Base-by-base conservation (phyloP, 1,284 basidiomycete genomes). In the Puccinia hordei region DNA sequence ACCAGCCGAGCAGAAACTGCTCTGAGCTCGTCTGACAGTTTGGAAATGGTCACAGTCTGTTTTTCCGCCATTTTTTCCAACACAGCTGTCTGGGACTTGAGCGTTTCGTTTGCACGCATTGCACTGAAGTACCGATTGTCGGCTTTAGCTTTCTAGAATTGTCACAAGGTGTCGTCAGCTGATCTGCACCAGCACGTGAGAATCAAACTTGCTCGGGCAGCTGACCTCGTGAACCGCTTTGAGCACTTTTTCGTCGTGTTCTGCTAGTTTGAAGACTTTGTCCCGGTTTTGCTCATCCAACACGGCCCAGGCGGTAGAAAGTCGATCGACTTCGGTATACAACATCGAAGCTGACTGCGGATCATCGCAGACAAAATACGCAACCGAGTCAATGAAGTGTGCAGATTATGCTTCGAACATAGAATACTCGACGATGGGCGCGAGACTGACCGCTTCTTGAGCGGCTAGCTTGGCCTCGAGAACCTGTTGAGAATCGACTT, bases 101-200 rank as follows among this genome's bases (percentile, higher is more conserved):
- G 86, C 2, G 92, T 90, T 82, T 98, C 95, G 85, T 93, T 95
- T 80, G 92, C 90, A 46, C 93, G 90, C 92, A 96, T 94, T 6
- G 92, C 91, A 35, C 92, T 90, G 85, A 92, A 98, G 86, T 91
- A 98, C 86, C 95, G 97, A 88, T 95, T 97, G 84, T 98, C 95
- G 27, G 93, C 91, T 87, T 96, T 98, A 17, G 93, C 92, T 91
- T 90, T 92, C 90, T 92, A 83, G 13, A 55, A 55, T 53, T 8
- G 73, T 73, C 41, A 65, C 38, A 22, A 69, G 2, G 38, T 57
- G 9, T n/a, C 53, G 44, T 66, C 27, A 73, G 73, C 53, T 33
- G 22, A 63, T 44, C 44, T 24, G 22, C 46, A 17, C 15, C 19
- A 59, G 13, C n/a, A 22, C 49, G 13, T 53, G 13, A 22, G 15